A percentile compares a stretch with the other conserved stretches of the same genome.
Evolutionary conservation across 495 filamentous ascomycete genomes (phyloP).

Genomic region (Massariosphaeria phaeospora): DNA sequence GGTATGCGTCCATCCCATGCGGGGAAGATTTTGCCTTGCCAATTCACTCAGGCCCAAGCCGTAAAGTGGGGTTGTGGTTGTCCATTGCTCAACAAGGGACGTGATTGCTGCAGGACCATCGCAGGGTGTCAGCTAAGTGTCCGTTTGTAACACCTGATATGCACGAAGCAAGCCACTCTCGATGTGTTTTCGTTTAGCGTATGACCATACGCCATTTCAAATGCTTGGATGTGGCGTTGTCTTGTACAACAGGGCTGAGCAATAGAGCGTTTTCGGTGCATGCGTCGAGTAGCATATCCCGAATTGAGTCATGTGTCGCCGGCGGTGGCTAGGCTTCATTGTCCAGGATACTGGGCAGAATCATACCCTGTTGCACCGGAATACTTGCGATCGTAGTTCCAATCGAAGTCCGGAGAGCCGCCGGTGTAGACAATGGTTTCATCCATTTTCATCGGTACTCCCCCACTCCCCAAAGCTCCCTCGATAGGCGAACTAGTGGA

Average conservation of each 20-base stretch:
- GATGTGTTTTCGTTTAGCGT: slow-evolving; percentile 13
- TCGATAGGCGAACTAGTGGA: slow-evolving; percentile 9
- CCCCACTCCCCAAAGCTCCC: neutral
- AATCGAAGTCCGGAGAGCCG: slow-evolving; percentile 24
- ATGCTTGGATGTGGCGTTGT: slow-evolving; percentile 9
- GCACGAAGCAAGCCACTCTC: slow-evolving; percentile 24
- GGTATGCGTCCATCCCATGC: too few relatives aligned
- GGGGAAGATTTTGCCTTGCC: too few relatives aligned
- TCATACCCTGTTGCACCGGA: slow-evolving; percentile 6
- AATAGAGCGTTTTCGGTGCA: slow-evolving; percentile 16
- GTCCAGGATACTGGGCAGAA: slow-evolving; percentile 5
- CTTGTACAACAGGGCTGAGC: slow-evolving; percentile 23
- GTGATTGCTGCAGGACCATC: slow-evolving; percentile 8
- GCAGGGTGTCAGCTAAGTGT: neutral
- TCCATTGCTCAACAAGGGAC: slow-evolving; percentile 1
- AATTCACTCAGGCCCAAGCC: too few relatives aligned
- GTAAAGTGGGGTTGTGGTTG: slow-evolving; percentile 19
- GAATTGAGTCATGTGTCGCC: neutral
- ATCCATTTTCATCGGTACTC: slow-evolving; percentile 12
- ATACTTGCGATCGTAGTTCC: slow-evolving; percentile 17
- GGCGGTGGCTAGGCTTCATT: slow-evolving; percentile 1
- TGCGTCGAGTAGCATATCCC: slow-evolving; percentile 1
- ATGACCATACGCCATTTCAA: slow-evolving; percentile 12
- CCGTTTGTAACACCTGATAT: slow-evolving; percentile 8
- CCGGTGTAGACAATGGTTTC: slow-evolving; percentile 30